Percentiles rank a stretch among this genome's conserved stretches.
These are phyloP conservation scores for Neurospora intermedia DNA, from an alignment of 495 filamentous ascomycete genomes.

Conservation along the genomic window DNA sequence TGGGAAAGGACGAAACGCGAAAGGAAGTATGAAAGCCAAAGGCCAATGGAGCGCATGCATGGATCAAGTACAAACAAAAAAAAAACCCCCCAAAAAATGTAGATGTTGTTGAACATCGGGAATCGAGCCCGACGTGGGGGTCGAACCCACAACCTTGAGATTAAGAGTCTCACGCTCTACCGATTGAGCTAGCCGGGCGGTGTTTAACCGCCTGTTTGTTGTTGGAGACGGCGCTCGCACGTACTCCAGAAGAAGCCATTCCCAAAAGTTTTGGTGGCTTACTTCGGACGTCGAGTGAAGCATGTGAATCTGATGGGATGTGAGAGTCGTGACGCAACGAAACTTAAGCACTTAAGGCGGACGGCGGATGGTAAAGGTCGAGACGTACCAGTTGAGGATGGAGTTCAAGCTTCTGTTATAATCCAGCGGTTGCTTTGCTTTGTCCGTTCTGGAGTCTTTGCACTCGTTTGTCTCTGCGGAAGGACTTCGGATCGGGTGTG, in stretches of 20 bases:
- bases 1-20: background rate
- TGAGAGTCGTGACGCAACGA: background rate
- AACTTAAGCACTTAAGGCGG: background rate
- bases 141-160: constrained; percentile 35
- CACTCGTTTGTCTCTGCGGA: background rate
- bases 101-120: constrained; percentile 6
- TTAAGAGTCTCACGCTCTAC: constrained; percentile 70
- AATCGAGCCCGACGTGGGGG: background rate
- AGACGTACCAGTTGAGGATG: background rate
- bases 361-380: background rate
- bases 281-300: background rate
- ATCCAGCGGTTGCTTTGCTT: background rate
- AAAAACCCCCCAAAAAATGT: background rate
- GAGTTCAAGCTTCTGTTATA: background rate
- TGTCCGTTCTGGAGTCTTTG: background rate
- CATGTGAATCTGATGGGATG: background rate
- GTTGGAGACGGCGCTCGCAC: background rate
- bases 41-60: background rate
- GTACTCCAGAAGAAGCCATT: background rate
- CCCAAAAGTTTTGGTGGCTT: background rate
- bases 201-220: background rate
- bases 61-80: background rate
- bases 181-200: constrained; percentile 53
- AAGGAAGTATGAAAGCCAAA: background rate
- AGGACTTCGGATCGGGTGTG: too few relatives aligned